Evolutionary conservation across 2,329 filamentous ascomycete genomes (phyloP), one percentile per base, ranked within the genome.

Genomic region (Ophiostoma montium): DNA sequence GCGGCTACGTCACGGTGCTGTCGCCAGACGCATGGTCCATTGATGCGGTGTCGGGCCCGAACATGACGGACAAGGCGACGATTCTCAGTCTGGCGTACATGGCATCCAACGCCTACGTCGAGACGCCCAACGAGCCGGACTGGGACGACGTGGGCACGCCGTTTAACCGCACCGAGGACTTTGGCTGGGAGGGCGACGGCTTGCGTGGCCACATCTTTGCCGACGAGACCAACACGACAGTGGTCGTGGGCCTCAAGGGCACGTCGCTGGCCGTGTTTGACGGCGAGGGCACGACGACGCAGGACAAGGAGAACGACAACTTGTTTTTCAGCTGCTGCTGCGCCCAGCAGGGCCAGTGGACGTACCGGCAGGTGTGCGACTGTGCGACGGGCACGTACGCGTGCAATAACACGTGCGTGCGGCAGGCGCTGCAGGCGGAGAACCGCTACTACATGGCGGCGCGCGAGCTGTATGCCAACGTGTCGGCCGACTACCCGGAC

Each of bases 311-410:
- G 60, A 98, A 96, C 63, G 92, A 98, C 66, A 98, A 98, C 62
- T 72, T 98, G 10, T 95, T 94, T 66, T 95, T 95, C 68, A 94
- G 89, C 61, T 98, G 92, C 67, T 98, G 92, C 65, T 98, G 92
- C 65, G 92, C 80, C 4, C 88, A 95, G 66, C 89, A 94, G 58
- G 88, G 89, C 0, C 86, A 88, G 55, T 88, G 82, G 67, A 79
- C 88, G 15, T 95, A 88, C 82, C 82, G 85, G 53, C 84, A 94
- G 62, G 88, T 95, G 50, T 98, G 92, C 65, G 84, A 95, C 63
- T 98, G 92, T 62, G 86, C 88, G 54, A 86, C 84, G 2, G 78
- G 80, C 11, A 86, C 88, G 1, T 96, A 88, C 61, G 82, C 82
- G 13, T 95, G 89, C 70, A 95, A 96, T 68, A 82, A 86, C 57